Evolutionary conservation across 192 early-diverging fungal species (phyloP), one percentile per base, ranked within the genome.

Genomic region (Linnemannia exigua): DNA sequence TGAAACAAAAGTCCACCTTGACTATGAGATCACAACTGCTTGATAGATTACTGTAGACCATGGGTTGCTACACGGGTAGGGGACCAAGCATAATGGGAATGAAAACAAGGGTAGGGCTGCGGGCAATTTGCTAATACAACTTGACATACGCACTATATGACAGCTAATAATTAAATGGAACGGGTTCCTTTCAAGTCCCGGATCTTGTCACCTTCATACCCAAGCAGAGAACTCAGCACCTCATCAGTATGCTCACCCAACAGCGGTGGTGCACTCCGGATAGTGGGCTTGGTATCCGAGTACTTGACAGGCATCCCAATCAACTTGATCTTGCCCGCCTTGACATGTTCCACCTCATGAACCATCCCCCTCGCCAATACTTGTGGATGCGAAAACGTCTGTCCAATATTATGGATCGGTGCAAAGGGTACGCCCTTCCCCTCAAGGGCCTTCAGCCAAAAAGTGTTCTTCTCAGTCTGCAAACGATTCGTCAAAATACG

Each of bases 191-290:
- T 81, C 58, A 93, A 77, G 19, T 54, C 33, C 14, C 87, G 87
- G 44, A 98, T 91, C 70, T 94, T 91, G 7, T 85, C 51, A 22
- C 91, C 77, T 0, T 74, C 76, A 80, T 97, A 97, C 6, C 92
- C 92, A 31, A 97, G 88, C 5, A 96, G 80, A 0, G 84, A 75
- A 14, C 70, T 71, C 72, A 99, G 84, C 16, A 99, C 92, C 46
- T 95, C 91, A 33, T 89, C 87, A 5, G 97, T 98, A 87, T 99
- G 98, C 79, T 98, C 93, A 35, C 97, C 98, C 37, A 98, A 88
- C 61, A 92, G 84, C 38, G 97, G 97, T 33, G 98, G 98, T 14
- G 96, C 92, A n/a, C 91, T 73, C n/a, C 95, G 87, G 67, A 97
- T 92, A 25, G 78, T 90, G 35, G 92, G 92, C 20, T 89, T 84